Percentiles rank a stretch among this genome's conserved stretches.
These are phyloP conservation scores for Wickerhamiella qilinensis DNA, from an alignment of 805 yeast genomes.

Conservation along the genomic window DNA sequence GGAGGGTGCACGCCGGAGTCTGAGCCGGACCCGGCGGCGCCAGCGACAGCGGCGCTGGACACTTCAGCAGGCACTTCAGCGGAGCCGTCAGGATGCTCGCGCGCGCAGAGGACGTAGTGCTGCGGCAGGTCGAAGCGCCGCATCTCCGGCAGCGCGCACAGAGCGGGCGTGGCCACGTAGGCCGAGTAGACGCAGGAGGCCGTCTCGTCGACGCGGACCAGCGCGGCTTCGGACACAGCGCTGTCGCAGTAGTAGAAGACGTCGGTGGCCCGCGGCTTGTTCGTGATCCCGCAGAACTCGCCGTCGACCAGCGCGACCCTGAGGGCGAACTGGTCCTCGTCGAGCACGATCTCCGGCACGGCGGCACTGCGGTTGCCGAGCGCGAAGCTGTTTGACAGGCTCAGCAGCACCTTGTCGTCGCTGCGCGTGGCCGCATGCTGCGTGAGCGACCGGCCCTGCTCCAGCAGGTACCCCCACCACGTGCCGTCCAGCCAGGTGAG, in stretches of 20 bases:
- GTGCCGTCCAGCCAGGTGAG: constrained; percentile 19
- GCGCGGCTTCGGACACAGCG: constrained; percentile 2
- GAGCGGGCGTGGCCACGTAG: constrained; percentile 5
- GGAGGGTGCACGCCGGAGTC: too few relatives aligned
- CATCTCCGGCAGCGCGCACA: constrained; percentile 11
- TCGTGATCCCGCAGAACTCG: constrained; percentile 42
- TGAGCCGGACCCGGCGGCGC: too few relatives aligned
- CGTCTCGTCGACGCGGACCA: constrained; percentile 9
- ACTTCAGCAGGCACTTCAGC: too few relatives aligned
- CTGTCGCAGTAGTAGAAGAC: constrained; percentile 40
- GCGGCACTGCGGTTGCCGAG: not conserved
- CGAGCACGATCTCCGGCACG: constrained; percentile 6
- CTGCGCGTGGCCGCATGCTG: constrained; percentile 18
- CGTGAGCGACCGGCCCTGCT: constrained; percentile 31
- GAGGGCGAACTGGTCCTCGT: constrained; percentile 8
- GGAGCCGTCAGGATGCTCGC: too few relatives aligned
- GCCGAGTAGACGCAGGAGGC: constrained; percentile 12
- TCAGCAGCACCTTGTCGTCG: not conserved
- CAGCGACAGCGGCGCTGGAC: too few relatives aligned
- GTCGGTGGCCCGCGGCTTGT: constrained; percentile 35
- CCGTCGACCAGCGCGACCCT: constrained; percentile 27
- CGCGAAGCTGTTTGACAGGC: not conserved
- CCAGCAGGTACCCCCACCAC: constrained; percentile 41
- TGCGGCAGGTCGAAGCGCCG: constrained; percentile 4
- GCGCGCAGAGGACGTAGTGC: not conserved